Base-by-base conservation (phyloP, 2,329 filamentous ascomycete genomes). In the Myriosclerotinia scirpicola region DNA sequence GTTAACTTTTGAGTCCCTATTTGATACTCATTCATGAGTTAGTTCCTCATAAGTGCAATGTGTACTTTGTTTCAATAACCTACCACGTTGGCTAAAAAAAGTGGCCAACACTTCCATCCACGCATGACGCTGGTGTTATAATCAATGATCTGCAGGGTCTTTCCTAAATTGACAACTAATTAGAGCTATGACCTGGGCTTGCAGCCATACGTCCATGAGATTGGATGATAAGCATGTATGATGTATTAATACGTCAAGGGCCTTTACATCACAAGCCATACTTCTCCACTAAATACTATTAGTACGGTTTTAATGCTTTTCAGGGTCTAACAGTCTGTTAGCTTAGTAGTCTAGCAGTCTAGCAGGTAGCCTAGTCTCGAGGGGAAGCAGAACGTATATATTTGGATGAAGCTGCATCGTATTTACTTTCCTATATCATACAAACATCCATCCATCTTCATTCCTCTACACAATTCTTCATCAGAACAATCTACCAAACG, bases 171-270 rank as follows among this genome's bases (percentile, higher is more conserved):
- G 26, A 11, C 3, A n/a, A 8, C n/a, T n/a, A 5, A 30, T 34
- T 40, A 36, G 26, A 59, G 26, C 42, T 36, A 34, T 46, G 22
- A 15, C 40, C 26, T 56, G 20, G 40, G 15, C 54, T 44, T 22
- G 22, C 8, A 11, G 3, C 7, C 46, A n/a, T n/a, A n/a, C 40
- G 14, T 30, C 17, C 17, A 22, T 59, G 12, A 22, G 26, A 59
- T 59, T 59, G 55, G 55, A 59, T 59, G 55, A 59, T 59, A 34
- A n/a, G 9, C 22, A 59, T n/a, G 55, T 34, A 44, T 59, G 55
- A 46, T 59, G 40, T 30, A 20, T 34, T n/a, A 3, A n/a, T 26
- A 46, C 20, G 42, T 30, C 55, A 59, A 34, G 55, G 55, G 46
- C 46, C 15, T 46, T 44, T 46, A 15, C 40, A 59, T 59, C 55